Percentiles rank a stretch among this genome's conserved stretches.
phyloP scores from a whole-genome alignment of 768 basidiomycete species.

The Rubroboletus satanas region DNA sequence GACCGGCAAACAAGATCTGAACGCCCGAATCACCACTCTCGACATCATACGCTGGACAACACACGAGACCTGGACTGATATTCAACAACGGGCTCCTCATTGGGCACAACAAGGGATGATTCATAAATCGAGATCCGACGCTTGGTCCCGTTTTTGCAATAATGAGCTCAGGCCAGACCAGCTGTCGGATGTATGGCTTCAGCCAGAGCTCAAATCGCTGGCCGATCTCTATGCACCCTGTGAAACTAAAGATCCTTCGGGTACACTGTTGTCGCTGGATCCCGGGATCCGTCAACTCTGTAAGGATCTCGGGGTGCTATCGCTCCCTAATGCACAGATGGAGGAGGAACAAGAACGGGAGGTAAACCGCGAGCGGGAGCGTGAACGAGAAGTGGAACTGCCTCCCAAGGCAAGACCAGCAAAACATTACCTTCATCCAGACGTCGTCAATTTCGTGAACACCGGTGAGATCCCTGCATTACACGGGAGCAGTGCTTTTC shows the following conservation, averaged over 20 bases:
- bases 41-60: slow-evolving; percentile 44
- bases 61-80: slow-evolving; percentile 35
- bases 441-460: slow-evolving; percentile 21
- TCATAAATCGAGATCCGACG: slow-evolving; percentile 1
- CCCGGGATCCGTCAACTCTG: slow-evolving; percentile 6
- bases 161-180: no score
- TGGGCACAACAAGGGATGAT: slow-evolving; percentile 24
- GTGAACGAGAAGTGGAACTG: slow-evolving; percentile 36
- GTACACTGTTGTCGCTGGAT: background rate
- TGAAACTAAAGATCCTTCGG: background rate
- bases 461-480: slow-evolving; percentile 21
- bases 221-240: slow-evolving; percentile 31
- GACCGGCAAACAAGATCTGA: background rate
- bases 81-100: background rate
- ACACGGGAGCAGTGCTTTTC: slow-evolving; percentile 17
- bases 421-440: slow-evolving; percentile 12
- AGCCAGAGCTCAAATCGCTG: slow-evolving; percentile 35
- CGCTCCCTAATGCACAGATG: slow-evolving; percentile 6
- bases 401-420: slow-evolving; percentile 24
- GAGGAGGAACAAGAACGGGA: slow-evolving; percentile 47
- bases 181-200: slow-evolving; percentile 39
- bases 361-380: slow-evolving; percentile 39
- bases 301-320: slow-evolving; percentile 8
- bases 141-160: no score
- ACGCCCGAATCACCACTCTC: background rate